These are phyloP conservation scores for Phytophthora podocarpi DNA, from an alignment of 352 stramenopile genomes.

Conservation along the genomic window DNA sequence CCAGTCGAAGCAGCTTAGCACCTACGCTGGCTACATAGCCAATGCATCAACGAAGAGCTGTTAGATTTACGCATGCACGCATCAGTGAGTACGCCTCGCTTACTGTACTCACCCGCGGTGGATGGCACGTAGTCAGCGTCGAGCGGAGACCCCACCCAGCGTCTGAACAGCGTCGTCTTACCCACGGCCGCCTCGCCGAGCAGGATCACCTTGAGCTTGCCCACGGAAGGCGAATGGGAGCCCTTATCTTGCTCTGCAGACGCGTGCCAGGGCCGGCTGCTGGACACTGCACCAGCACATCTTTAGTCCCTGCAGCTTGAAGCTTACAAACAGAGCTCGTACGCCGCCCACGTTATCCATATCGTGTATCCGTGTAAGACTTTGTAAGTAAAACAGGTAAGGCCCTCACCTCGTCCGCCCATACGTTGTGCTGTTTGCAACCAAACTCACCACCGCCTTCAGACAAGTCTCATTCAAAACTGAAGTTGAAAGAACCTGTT, in stretches of 20 bases:
- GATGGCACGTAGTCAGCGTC: conserved; percentile 34
- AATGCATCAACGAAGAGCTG: not conserved
- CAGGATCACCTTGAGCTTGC: conserved; percentile 58
- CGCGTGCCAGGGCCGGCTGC: conserved; percentile 15
- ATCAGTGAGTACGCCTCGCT: not conserved
- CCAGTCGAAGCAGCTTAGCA: conserved; percentile 58
- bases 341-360: not conserved
- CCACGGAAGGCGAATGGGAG: not conserved
- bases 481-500: not conserved
- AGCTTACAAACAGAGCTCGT: not conserved
- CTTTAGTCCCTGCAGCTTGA: conserved; percentile 10
- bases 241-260: conserved; percentile 12
- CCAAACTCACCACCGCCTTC: conserved; percentile 7
- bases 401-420: conserved; percentile 17
- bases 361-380: no score
- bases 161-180: conserved; percentile 62
- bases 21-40: conserved; percentile 44
- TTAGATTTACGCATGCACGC: not conserved
- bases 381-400: not conserved
- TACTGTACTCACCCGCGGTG: conserved; percentile 46
- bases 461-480: conserved; percentile 1
- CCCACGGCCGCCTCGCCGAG: conserved; percentile 45
- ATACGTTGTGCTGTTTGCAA: conserved; percentile 7
- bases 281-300: conserved; percentile 25
- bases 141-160: conserved; percentile 41